Percentiles rank a stretch among this genome's conserved stretches.
These are phyloP conservation scores for Geosmithia morbida DNA, from an alignment of 2,329 filamentous ascomycete species.

Conservation along the genomic window DNA sequence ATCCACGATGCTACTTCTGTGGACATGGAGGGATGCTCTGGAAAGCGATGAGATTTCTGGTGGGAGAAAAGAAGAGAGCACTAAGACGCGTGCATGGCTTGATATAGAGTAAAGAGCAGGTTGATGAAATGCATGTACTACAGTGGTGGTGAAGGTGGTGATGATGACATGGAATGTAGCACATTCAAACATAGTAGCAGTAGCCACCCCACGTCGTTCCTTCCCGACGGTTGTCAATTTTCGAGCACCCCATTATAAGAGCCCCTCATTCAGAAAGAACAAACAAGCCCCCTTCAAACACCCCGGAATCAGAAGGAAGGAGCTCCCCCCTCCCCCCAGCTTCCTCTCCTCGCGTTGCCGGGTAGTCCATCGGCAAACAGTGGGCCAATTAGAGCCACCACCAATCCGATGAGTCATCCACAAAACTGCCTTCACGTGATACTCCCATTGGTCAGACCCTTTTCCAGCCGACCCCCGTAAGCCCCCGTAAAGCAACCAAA, in stretches of 20 bases:
- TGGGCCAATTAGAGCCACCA: slow-evolving; percentile 3
- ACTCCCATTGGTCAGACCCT: slow-evolving; percentile 2
- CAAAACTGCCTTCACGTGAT: slow-evolving; percentile 11
- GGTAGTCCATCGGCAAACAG: background rate
- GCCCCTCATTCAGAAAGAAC: too few relatives aligned
- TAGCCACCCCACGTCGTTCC: too few relatives aligned
- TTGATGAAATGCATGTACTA: too few relatives aligned
- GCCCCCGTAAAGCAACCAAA: background rate
- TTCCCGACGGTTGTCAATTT: too few relatives aligned
- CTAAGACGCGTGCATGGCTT: too few relatives aligned
- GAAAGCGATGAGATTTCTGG: background rate
- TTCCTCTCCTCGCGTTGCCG: background rate
- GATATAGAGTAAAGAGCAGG: too few relatives aligned
- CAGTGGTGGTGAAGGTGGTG: too few relatives aligned
- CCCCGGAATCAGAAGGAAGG: background rate
- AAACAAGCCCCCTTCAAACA: background rate
- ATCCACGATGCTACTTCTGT: background rate
- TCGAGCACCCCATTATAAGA: too few relatives aligned
- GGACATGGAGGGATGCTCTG: slow-evolving; percentile 1
- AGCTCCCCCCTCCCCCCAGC: background rate
- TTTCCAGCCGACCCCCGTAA: background rate
- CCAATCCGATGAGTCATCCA: slow-evolving; percentile 3
- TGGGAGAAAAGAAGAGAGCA: background rate
- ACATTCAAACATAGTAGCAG: too few relatives aligned
- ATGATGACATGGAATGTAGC: too few relatives aligned